A percentile compares a stretch with the other conserved stretches of the same genome.
phyloP scores from a whole-genome alignment of 192 early-diverging fungal species.

The Podochytrium sp. region DNA sequence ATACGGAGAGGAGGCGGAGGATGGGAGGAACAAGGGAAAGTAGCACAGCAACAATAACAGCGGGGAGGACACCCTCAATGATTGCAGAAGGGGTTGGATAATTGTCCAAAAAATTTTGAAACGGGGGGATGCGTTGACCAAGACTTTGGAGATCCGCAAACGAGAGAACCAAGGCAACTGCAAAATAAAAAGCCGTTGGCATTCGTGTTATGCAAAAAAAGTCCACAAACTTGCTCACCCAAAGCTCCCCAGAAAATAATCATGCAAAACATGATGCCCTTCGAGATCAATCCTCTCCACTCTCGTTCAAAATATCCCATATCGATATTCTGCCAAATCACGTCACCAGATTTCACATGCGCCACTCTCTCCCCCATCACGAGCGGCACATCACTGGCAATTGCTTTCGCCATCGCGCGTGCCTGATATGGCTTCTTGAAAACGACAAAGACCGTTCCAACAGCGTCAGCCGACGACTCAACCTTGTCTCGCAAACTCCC shows the following conservation, averaged over 20 bases:
- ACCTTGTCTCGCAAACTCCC: neutral
- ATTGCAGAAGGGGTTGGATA: constrained; percentile 49
- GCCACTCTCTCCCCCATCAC: constrained; percentile 66
- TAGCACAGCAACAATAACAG: constrained; percentile 67
- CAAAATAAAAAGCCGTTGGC: no score
- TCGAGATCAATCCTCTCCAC: constrained; percentile 56
- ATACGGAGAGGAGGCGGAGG: constrained; percentile 59
- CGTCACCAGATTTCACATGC: constrained; percentile 72
- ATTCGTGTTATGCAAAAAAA: constrained; percentile 65
- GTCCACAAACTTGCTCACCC: constrained; percentile 46
- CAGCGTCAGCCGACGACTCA: constrained; percentile 23
- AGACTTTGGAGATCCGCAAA: constrained; percentile 59
- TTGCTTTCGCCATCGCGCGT: constrained; percentile 76
- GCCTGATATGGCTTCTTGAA: constrained; percentile 76
- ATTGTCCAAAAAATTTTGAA: constrained; percentile 43
- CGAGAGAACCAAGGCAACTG: constrained; percentile 60
- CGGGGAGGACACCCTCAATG: constrained; percentile 78
- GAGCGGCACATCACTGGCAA: constrained; percentile 64
- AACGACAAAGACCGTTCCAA: constrained; percentile 74
- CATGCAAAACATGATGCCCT: constrained; percentile 55
- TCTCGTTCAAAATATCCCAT: constrained; percentile 55
- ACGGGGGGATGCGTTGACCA: constrained; percentile 57
- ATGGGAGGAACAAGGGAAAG: constrained; percentile 71
- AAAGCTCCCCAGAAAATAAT: constrained; percentile 74
- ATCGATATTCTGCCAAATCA: constrained; percentile 82